Percentiles rank a stretch among this genome's conserved stretches.
Conservation (phyloP, 345 rosid genomes). For the Eucalyptus pauciflora region DNA sequence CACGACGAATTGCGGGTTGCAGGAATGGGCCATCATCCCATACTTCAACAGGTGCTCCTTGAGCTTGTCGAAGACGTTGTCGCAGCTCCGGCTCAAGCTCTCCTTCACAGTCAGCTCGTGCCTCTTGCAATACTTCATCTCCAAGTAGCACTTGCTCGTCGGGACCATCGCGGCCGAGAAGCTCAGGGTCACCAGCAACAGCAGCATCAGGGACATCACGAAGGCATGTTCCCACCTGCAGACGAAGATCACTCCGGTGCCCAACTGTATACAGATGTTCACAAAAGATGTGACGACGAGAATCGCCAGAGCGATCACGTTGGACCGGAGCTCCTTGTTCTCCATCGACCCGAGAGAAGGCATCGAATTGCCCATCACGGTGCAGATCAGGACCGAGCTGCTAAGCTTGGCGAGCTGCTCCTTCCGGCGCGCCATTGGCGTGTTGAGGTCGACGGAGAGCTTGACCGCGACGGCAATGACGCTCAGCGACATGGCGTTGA, state of each 20-base stretch:
- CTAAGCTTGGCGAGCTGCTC: slow-evolving; percentile 90
- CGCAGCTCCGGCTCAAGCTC: slow-evolving; percentile 18
- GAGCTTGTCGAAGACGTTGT: slow-evolving; percentile 17
- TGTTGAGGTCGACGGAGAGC: slow-evolving; percentile 77
- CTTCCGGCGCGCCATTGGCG: slow-evolving; percentile 61
- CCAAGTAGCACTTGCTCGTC: slow-evolving; percentile 31
- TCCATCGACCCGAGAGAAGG: slow-evolving; percentile 81
- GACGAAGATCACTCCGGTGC: slow-evolving; percentile 60
- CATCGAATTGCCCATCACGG: slow-evolving; percentile 73
- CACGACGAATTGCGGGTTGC: slow-evolving; percentile 77
- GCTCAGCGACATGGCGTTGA: slow-evolving; percentile 72
- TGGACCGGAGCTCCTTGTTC: slow-evolving; percentile 32
- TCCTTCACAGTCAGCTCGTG: slow-evolving; percentile 39
- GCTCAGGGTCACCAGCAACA: slow-evolving; percentile 40
- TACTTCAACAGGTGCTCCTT: slow-evolving; percentile 44
- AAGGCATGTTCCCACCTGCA: slow-evolving; percentile 50
- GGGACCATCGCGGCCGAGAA: slow-evolving; percentile 58
- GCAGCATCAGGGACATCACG: slow-evolving; percentile 39
- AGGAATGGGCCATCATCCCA: slow-evolving; percentile 91
- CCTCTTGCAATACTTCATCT: slow-evolving; percentile 42
- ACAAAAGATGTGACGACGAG: slow-evolving; percentile 61
- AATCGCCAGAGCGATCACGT: slow-evolving; percentile 63
- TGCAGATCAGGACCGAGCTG: slow-evolving; percentile 62
- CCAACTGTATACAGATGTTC: slow-evolving; percentile 63
- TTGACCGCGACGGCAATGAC: slow-evolving; percentile 54